Conservation (phyloP, 164 flowering plant genomes). For the Vitis riparia region DNA sequence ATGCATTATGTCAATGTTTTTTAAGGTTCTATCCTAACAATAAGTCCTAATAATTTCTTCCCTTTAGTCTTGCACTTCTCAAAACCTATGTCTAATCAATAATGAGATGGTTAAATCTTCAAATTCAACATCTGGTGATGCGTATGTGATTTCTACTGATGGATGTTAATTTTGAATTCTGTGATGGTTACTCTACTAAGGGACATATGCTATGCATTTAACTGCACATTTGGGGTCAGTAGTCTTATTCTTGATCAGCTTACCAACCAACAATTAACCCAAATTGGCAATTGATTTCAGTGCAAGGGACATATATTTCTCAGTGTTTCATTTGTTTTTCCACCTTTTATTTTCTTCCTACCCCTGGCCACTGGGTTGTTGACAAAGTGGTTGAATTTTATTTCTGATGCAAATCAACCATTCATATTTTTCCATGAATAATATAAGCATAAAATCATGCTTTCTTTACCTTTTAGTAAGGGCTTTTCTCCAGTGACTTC, state of each 20-base stretch:
- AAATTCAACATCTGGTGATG: no score
- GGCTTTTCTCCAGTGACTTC: no score
- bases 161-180: not conserved
- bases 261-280: not conserved
- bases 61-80: no score
- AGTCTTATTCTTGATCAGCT: not conserved
- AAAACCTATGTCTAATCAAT: no score
- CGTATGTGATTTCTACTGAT: no score
- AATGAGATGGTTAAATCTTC: no score
- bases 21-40: no score
- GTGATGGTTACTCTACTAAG: not conserved
- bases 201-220: not conserved
- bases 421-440: not conserved
- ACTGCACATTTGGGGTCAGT: not conserved
- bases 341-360: not conserved
- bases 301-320: not conserved
- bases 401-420: not conserved
- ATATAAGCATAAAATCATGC: not conserved
- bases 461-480: not conserved
- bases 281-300: not conserved
- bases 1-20: no score
- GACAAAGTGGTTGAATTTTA: not conserved
- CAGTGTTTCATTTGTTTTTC: not conserved
- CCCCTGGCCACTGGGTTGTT: not conserved
- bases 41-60: no score